These are phyloP conservation scores for Apiotrichum mycotoxinovorans DNA, from an alignment of 1,284 basidiomycete species.

Conservation along the genomic window DNA sequence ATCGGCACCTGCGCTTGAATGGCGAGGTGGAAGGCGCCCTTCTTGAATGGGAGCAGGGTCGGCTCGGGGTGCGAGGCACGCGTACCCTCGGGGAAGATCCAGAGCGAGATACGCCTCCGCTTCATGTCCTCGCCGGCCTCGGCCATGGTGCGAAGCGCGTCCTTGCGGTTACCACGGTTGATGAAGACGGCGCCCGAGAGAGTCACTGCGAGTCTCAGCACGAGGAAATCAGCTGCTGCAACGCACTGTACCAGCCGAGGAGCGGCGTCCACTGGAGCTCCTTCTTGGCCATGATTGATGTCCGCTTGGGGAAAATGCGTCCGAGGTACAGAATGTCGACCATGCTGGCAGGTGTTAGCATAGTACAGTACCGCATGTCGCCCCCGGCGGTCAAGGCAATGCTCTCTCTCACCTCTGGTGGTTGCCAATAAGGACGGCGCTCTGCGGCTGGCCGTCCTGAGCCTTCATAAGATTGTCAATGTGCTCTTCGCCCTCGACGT, in stretches of 20 bases:
- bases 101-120: conserved; percentile 63
- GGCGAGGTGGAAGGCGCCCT: conserved; percentile 96
- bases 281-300: conserved; percentile 91
- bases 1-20: conserved; percentile 78
- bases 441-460: conserved; percentile 53
- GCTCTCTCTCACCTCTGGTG: conserved; percentile 76
- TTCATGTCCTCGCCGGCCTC: conserved; percentile 82
- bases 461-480: conserved; percentile 55
- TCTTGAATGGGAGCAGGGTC: conserved; percentile 85
- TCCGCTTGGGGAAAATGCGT: conserved; percentile 75
- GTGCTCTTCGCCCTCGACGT: conserved; percentile 82
- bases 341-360: conserved; percentile 54
- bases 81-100: conserved; percentile 92
- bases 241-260: conserved; percentile 74
- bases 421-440: conserved; percentile 73
- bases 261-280: conserved; percentile 80
- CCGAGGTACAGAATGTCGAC: conserved; percentile 81
- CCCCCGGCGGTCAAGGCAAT: no score
- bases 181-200: conserved; percentile 92
- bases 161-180: conserved; percentile 73
- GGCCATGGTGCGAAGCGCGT: conserved; percentile 71
- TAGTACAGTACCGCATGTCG: not conserved
- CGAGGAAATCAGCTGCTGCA: not conserved
- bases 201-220: conserved; percentile 55
- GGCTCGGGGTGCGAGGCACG: conserved; percentile 66